A percentile compares a stretch with the other conserved stretches of the same genome.
These are phyloP conservation scores for Graphilbum fragrans DNA, from an alignment of 2,329 filamentous ascomycete species.

Conservation along the genomic window DNA sequence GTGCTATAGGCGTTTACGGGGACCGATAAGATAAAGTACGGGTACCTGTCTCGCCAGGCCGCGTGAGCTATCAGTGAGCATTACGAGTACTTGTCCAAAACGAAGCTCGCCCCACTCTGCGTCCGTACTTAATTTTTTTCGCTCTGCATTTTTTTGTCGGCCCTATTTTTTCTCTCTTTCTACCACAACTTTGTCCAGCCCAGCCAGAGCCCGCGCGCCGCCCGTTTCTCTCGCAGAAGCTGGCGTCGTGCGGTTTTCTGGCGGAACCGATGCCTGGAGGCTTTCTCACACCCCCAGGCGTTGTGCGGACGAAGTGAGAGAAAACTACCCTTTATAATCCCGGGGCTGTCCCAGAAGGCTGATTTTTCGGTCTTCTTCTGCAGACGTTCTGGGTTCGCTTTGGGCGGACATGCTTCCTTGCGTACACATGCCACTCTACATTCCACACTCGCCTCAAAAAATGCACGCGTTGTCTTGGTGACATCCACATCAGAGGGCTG, in stretches of 20 bases:
- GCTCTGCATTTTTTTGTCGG: background rate
- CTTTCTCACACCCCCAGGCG: background rate
- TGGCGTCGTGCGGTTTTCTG: too few relatives aligned
- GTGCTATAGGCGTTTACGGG: too few relatives aligned
- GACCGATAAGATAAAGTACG: too few relatives aligned
- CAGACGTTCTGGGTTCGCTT: slow-evolving; percentile 48
- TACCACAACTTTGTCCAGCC: slow-evolving; percentile 27
- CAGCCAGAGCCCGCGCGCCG: slow-evolving; percentile 10
- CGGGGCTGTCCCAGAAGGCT: slow-evolving; percentile 16
- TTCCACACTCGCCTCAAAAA: background rate
- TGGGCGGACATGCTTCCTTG: too few relatives aligned
- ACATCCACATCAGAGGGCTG: too few relatives aligned
- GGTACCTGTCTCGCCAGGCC: too few relatives aligned
- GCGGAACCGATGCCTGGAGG: background rate
- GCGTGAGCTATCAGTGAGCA: too few relatives aligned
- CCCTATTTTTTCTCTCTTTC: slow-evolving; percentile 24
- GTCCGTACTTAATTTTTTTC: background rate
- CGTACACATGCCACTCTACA: too few relatives aligned
- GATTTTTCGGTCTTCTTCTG: background rate
- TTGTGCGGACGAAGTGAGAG: background rate
- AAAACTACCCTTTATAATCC: slow-evolving; percentile 46
- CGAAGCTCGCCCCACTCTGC: too few relatives aligned
- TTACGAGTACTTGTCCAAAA: too few relatives aligned
- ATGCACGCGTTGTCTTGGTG: background rate
- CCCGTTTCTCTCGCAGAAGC: background rate